A percentile compares a stretch with the other conserved stretches of the same genome.
These are phyloP conservation scores for Alternaria burnsii DNA, from an alignment of 2,329 filamentous ascomycete genomes.

Conservation along the genomic window DNA sequence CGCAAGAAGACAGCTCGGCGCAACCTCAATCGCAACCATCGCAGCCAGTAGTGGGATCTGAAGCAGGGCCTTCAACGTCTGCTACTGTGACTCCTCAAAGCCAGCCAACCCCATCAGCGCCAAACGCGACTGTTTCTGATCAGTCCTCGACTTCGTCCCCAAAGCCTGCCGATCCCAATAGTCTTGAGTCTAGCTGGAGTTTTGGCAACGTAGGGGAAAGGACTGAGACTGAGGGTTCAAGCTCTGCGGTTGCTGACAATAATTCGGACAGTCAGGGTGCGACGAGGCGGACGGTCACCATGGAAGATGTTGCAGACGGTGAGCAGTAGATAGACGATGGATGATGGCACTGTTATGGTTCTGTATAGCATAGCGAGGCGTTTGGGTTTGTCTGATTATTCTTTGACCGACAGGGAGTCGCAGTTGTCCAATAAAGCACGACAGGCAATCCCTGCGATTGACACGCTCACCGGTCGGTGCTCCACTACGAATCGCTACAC, in stretches of 20 bases:
- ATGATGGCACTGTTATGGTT: slow-evolving; percentile 9
- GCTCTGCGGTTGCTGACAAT: slow-evolving; percentile 39
- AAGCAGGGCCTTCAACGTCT: slow-evolving; percentile 11
- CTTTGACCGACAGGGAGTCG: slow-evolving; percentile 2
- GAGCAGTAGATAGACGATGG: slow-evolving; percentile 27
- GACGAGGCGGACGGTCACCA: slow-evolving; percentile 39
- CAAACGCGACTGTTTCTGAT: slow-evolving; percentile 11
- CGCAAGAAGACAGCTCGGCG: background rate
- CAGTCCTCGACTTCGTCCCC: slow-evolving; percentile 27
- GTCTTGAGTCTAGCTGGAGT: slow-evolving; percentile 49
- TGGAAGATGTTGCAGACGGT: slow-evolving; percentile 46
- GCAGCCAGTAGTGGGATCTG: slow-evolving; percentile 1
- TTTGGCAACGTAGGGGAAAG: slow-evolving; percentile 42
- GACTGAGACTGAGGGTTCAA: slow-evolving; percentile 39
- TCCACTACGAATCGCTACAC: slow-evolving; percentile 15
- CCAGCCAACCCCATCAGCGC: slow-evolving; percentile 10
- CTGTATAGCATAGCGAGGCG: slow-evolving; percentile 50
- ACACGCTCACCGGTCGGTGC: slow-evolving; percentile 14
- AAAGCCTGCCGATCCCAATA: slow-evolving; percentile 39
- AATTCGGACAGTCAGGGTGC: slow-evolving; percentile 32
- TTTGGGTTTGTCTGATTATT: slow-evolving; percentile 29
- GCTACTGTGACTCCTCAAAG: slow-evolving; percentile 10
- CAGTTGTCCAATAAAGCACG: slow-evolving; percentile 1
- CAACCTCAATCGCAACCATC: slow-evolving; percentile 3
- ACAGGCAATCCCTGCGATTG: slow-evolving; percentile 19